Evolutionary conservation across 768 basidiomycete species (phyloP).

Genomic region (Cyclocybe cylindracea): DNA sequence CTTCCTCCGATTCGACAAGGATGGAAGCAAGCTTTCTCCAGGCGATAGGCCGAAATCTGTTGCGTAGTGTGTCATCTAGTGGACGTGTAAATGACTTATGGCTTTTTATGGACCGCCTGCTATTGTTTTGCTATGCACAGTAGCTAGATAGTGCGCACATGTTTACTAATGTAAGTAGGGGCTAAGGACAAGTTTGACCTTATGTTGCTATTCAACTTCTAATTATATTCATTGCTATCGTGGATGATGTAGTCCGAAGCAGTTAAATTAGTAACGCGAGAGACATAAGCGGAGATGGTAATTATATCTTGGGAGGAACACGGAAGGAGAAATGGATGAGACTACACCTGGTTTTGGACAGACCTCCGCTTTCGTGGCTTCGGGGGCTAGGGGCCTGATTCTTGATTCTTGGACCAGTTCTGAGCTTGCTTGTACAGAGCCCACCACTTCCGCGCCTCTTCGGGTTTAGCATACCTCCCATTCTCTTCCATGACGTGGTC

Average conservation of each 20-base stretch:
- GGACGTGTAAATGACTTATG: constrained; percentile 3
- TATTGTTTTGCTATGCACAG: constrained; percentile 16
- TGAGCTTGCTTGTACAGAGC: constrained; percentile 24
- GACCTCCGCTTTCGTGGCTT: no score
- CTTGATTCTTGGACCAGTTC: background rate
- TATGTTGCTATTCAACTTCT: background rate
- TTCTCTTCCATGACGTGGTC: constrained; percentile 29
- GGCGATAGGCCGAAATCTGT: constrained; percentile 47
- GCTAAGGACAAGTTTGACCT: background rate
- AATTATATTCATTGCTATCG: no score
- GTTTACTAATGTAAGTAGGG: background rate
- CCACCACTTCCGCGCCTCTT: constrained; percentile 29
- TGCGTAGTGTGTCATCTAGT: constrained; percentile 24
- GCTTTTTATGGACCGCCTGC: constrained; percentile 7
- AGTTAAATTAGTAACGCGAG: no score
- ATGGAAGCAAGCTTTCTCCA: constrained; percentile 25
- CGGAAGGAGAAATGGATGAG: no score
- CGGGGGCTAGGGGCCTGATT: background rate
- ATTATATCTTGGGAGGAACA: no score
- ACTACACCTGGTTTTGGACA: no score
- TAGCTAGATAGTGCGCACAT: constrained; percentile 3
- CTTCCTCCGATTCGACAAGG: constrained; percentile 44
- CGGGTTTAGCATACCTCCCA: constrained; percentile 18
- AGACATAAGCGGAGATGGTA: no score
- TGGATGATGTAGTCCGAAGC: no score